Base-by-base conservation (phyloP, 352 stramenopile genomes). In the Globisporangium alternatum region DNA sequence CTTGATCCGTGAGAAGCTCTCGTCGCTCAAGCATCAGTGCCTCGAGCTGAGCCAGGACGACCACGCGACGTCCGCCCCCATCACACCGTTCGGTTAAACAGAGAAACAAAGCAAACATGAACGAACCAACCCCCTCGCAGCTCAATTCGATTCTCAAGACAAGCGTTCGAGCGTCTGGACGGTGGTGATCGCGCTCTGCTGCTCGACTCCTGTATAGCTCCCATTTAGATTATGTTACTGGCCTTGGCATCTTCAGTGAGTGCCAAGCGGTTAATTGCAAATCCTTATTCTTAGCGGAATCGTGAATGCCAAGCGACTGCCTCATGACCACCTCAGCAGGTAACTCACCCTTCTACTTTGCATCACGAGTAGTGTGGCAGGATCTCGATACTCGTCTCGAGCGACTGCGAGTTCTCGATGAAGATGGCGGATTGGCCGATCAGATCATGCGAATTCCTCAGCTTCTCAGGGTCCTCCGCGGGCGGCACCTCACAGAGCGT, bases 1-100 rank as follows among this genome's bases (percentile, higher is more conserved):
- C 69, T 73, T 95, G 13, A 95, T 95, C 54, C 84, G 86, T 9
- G 87, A 95, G 61, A 95, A 95, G 62, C 64, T 95, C 52, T 91
- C 82, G 65, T 89, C 77, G 60, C 72, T 95, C 41, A 95, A 93
- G 71, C 85, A 95, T 64, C 87, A 95, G 75, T 93, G 83, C 61
- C 72, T 94, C 56, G 85, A 95, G 67, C 69, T 95, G 22, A 92
- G 78, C 58, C 87, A 94, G 51, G 87, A 95, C 62, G 86, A 95
- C 48, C 77, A 88, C 48, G 72, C 51, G 1, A 66, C 72, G 31
- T 58, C 81, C 30, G 78, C 74, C 1, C 86, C 86, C 13, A 90
- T 93, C 68, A 95, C 86, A 49, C 86, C 86, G 33, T 95, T 95
- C 67, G 81, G 83, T 57, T 95, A 87, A 80, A 56, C n/a, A 33